phyloP scores from a whole-genome alignment of 495 filamentous ascomycete species.

The Letharia lupina region DNA sequence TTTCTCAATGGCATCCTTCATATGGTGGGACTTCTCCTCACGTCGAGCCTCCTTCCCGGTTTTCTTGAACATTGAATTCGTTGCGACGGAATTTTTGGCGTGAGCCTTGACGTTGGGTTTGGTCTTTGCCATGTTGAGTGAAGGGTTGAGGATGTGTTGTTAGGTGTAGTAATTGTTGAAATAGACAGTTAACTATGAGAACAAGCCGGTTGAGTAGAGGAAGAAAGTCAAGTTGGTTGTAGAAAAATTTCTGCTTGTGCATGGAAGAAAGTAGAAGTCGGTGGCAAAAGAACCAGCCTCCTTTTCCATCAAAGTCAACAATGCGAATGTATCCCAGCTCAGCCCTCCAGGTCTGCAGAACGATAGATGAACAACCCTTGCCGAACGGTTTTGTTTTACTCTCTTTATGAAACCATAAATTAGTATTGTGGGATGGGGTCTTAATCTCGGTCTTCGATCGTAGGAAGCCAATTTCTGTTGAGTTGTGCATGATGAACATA shows the following conservation, averaged over 20 bases:
- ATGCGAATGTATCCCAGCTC: background rate
- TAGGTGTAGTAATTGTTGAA: background rate
- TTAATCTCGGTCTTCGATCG: background rate
- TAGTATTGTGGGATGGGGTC: background rate
- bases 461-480: background rate
- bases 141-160: background rate
- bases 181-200: background rate
- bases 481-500: background rate
- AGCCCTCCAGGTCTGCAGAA: background rate
- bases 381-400: background rate
- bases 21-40: background rate
- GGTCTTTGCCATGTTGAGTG: conserved; percentile 8
- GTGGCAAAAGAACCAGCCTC: conserved; percentile 5
- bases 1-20: conserved; percentile 7
- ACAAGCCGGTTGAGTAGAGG: too few species aligned
- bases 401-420: background rate
- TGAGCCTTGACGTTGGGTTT: background rate
- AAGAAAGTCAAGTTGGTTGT: background rate
- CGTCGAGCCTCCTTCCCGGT: background rate
- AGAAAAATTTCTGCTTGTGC: background rate
- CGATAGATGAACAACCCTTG: background rate
- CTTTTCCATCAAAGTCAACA: background rate
- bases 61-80: conserved; percentile 15
- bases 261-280: conserved; percentile 1
- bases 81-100: conserved; percentile 10